phyloP scores from a whole-genome alignment of 352 stramenopile species.

The Pythium sukuiense region DNA sequence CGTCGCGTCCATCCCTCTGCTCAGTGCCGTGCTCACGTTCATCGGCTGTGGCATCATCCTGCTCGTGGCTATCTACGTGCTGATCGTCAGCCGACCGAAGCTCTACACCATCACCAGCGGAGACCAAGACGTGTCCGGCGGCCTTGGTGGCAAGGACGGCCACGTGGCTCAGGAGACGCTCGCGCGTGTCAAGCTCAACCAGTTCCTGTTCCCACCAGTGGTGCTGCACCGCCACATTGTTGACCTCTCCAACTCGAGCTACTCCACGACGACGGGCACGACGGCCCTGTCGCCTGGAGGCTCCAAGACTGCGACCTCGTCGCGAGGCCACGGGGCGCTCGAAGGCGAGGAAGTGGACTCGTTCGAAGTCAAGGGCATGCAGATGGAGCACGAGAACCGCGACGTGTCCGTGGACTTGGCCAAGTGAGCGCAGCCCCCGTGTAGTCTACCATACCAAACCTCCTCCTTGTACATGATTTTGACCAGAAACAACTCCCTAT shows the following conservation, averaged over 20 bases:
- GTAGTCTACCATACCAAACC: neutral
- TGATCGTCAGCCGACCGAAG: slow-evolving; percentile 8
- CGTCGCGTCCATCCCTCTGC: slow-evolving; percentile 16
- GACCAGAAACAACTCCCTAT: neutral
- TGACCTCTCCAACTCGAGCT: slow-evolving; percentile 3
- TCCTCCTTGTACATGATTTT: neutral
- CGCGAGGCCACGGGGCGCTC: neutral
- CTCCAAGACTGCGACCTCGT: slow-evolving; percentile 1
- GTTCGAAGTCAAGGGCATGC: neutral
- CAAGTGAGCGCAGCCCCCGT: neutral
- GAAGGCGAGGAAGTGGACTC: neutral
- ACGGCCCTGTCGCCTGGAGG: neutral
- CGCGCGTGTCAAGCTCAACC: slow-evolving; percentile 21
- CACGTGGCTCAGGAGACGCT: slow-evolving; percentile 16
- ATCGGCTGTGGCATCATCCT: slow-evolving; percentile 17
- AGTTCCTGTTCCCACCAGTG: slow-evolving; percentile 12
- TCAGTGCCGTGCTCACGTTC: slow-evolving; percentile 22
- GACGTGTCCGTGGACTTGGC: neutral
- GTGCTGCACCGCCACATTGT: slow-evolving; percentile 16
- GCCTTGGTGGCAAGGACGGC: neutral
- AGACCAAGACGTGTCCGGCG: neutral
- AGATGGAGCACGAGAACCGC: neutral
- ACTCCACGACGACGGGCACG: slow-evolving; percentile 4
- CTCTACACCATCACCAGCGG: slow-evolving; percentile 4
- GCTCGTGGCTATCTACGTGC: slow-evolving; percentile 7